Evolutionary conservation across 1,284 basidiomycete species (phyloP).

Genomic region (Moniliella sp.): DNA sequence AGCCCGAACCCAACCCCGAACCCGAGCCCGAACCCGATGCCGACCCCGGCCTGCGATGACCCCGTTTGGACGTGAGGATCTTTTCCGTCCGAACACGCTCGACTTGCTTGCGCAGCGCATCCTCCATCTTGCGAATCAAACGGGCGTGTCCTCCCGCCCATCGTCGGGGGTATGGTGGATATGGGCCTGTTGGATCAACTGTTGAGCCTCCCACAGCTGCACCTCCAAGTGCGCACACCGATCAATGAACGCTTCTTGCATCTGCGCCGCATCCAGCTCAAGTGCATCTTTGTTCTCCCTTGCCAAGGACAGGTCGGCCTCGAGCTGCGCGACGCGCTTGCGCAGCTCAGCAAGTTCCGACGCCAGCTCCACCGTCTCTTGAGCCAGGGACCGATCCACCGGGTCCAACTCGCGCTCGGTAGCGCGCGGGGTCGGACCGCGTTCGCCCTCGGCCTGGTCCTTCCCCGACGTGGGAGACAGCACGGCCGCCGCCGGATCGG

Average conservation of each 20-base stretch:
- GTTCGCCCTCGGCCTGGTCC: no score
- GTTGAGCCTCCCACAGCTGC: slow-evolving; percentile 78
- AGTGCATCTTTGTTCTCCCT: slow-evolving; percentile 45
- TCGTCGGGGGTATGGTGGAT: slow-evolving; percentile 40
- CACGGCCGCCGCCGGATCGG: no score
- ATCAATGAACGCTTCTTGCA: slow-evolving; percentile 63
- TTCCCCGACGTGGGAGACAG: no score
- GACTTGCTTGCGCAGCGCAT: no score
- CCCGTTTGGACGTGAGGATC: no score
- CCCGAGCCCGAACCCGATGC: no score
- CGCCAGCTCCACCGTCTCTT: slow-evolving; percentile 56
- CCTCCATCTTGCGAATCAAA: no score
- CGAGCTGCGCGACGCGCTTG: slow-evolving; percentile 48
- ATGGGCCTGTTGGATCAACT: slow-evolving; percentile 57
- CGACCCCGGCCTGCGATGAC: no score
- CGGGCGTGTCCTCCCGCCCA: no score
- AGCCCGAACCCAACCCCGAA: no score
- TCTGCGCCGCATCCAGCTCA: slow-evolving; percentile 48
- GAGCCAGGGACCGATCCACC: slow-evolving; percentile 51
- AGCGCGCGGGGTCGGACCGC: no score
- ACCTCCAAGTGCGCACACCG: slow-evolving; percentile 67
- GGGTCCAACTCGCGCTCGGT: slow-evolving; percentile 50
- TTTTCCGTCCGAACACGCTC: no score
- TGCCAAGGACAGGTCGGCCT: slow-evolving; percentile 57
- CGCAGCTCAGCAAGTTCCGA: slow-evolving; percentile 67